These are phyloP conservation scores for Diospyros kaki DNA, from an alignment of 148 eudicot species.

Conservation along the genomic window DNA sequence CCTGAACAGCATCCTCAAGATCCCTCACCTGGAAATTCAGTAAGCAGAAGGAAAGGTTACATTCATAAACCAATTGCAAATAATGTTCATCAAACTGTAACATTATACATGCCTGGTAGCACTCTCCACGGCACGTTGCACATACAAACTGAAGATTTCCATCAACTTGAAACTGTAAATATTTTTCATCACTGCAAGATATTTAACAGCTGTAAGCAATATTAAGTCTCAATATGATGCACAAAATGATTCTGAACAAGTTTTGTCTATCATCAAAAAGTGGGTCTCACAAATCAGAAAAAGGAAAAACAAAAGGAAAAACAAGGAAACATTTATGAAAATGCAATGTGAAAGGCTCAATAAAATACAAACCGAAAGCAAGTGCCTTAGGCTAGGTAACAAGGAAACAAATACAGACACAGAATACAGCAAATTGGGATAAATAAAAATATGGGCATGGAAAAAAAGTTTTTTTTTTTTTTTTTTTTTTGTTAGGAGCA, in stretches of 20 bases:
- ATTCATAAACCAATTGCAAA: background rate
- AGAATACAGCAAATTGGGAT: too few relatives aligned
- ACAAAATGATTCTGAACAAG: background rate
- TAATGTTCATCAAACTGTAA: background rate
- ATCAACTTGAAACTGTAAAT: conserved; percentile 85
- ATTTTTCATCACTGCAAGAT: conserved; percentile 75
- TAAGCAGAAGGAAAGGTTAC: background rate
- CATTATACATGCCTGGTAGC: conserved; percentile 59
- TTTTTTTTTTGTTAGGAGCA: too few relatives aligned
- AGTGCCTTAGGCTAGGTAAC: background rate
- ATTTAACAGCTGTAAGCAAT: conserved; percentile 1
- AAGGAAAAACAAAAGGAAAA: background rate
- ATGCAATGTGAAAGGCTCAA: background rate
- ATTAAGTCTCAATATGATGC: background rate
- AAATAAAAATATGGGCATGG: too few relatives aligned
- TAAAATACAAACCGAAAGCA: background rate
- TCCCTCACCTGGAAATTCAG: conserved; percentile 50
- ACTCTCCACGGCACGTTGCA: conserved; percentile 95
- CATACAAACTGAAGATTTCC: conserved; percentile 87
- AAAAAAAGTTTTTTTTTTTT: too few relatives aligned
- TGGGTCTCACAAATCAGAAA: background rate
- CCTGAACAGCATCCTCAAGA: conserved; percentile 94
- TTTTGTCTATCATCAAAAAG: background rate
- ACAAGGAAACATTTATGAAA: background rate
- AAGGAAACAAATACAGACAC: too few relatives aligned